These are phyloP conservation scores for Grosmannia huntii DNA, from an alignment of 2,329 filamentous ascomycete species.

Conservation along the genomic window DNA sequence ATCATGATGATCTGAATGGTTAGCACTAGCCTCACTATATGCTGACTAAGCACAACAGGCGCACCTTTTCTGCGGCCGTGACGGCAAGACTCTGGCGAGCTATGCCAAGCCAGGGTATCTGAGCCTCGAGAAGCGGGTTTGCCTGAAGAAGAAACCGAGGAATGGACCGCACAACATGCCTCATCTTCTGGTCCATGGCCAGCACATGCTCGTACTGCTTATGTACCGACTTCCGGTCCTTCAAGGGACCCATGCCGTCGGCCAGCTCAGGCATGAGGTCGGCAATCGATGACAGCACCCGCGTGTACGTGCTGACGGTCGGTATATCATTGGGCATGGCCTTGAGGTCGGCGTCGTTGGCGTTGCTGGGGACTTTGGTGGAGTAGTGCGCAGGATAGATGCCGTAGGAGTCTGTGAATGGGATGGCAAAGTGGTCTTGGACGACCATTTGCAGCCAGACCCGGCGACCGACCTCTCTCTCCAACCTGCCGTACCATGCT, in stretches of 20 bases:
- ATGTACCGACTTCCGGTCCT: slow-evolving; percentile 15
- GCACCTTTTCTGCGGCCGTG: slow-evolving; percentile 23
- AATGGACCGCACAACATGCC: slow-evolving; percentile 18
- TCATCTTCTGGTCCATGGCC: slow-evolving; percentile 20
- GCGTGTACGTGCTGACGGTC: slow-evolving; percentile 14
- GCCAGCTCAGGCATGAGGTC: slow-evolving; percentile 18
- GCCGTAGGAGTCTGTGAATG: slow-evolving; percentile 24
- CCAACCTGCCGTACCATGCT: slow-evolving; percentile 8
- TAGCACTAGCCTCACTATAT: not conserved
- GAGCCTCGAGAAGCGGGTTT: slow-evolving; percentile 11
- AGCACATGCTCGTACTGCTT: slow-evolving; percentile 22
- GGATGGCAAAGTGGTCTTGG: slow-evolving; percentile 23
- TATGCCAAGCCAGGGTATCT: slow-evolving; percentile 20
- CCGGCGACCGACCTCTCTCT: slow-evolving; percentile 21
- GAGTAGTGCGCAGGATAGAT: slow-evolving; percentile 22
- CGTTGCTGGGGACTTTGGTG: slow-evolving; percentile 19
- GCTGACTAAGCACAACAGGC: not conserved
- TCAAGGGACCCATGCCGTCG: slow-evolving; percentile 20
- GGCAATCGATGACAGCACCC: slow-evolving; percentile 18
- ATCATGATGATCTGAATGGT: slow-evolving; percentile 22
- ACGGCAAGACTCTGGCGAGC: slow-evolving; percentile 24
- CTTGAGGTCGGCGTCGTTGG: slow-evolving; percentile 18
- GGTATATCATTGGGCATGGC: slow-evolving; percentile 5
- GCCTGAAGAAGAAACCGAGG: slow-evolving; percentile 19
- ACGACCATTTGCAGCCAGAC: slow-evolving; percentile 25